Conservation (phyloP, 768 basidiomycete genomes). For the Pilatotrama ljubarskyi region DNA sequence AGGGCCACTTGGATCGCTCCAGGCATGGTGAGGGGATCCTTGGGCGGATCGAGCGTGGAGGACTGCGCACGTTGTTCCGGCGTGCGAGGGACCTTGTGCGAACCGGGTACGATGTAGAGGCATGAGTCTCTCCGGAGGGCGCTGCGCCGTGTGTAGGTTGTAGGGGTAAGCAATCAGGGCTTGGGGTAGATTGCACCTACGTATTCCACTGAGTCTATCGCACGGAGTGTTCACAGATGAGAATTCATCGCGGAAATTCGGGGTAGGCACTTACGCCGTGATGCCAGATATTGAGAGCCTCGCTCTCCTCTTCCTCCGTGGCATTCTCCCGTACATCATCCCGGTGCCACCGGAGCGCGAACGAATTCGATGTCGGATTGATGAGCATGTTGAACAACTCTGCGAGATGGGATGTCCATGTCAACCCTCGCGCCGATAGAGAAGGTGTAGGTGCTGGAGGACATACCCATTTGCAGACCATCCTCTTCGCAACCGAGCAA, state of each 20-base stretch:
- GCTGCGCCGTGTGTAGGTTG: conserved; percentile 39
- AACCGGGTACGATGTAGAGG: conserved; percentile 69
- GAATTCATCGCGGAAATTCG: background rate
- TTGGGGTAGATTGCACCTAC: conserved; percentile 39
- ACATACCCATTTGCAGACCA: conserved; percentile 72
- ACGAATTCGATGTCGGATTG: conserved; percentile 62
- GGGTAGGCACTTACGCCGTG: conserved; percentile 53
- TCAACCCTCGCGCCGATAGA: background rate
- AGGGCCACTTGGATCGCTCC: conserved; percentile 57
- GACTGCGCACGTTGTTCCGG: conserved; percentile 59
- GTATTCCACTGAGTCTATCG: conserved; percentile 79
- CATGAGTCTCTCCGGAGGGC: conserved; percentile 70
- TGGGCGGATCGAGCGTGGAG: conserved; percentile 47
- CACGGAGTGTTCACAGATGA: background rate
- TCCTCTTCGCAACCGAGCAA: conserved; percentile 58
- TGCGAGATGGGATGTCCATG: conserved; percentile 25
- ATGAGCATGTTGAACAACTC: conserved; percentile 78
- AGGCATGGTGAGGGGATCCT: conserved; percentile 68
- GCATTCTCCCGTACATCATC: conserved; percentile 69
- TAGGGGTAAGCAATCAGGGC: background rate
- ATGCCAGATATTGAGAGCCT: conserved; percentile 58
- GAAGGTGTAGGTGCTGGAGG: too few species aligned
- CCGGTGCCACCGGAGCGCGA: conserved; percentile 78
- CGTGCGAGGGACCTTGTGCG: conserved; percentile 60
- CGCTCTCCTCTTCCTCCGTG: conserved; percentile 56